Evolutionary conservation across 1,139 yeast genomes (phyloP).

Genomic region (Suhomyces bokatorum): DNA sequence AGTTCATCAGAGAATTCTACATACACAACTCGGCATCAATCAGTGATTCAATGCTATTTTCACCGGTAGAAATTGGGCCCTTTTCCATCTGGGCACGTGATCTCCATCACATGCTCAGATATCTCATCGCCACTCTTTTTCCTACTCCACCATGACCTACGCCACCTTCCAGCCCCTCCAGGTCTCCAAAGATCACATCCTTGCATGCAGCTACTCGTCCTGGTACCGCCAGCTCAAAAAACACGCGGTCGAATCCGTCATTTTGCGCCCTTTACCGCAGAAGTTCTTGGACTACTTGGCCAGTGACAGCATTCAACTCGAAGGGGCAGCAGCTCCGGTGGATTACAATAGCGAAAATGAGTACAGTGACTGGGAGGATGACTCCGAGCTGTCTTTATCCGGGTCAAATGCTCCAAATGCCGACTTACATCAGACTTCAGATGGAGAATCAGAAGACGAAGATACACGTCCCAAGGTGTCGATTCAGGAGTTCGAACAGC

Average conservation of each 20-base stretch:
- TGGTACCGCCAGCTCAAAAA: constrained; percentile 66
- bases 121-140: constrained; percentile 8
- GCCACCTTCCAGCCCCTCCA: constrained; percentile 36
- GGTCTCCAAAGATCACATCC: constrained; percentile 51
- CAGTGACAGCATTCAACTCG: constrained; percentile 75
- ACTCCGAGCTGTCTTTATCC: constrained; percentile 2
- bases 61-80: not conserved
- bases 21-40: too few relatives aligned
- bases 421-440: constrained; percentile 14
- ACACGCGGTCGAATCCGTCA: constrained; percentile 51
- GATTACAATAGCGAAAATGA: constrained; percentile 57
- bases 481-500: constrained; percentile 50
- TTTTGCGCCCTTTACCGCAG: constrained; percentile 66
- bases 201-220: constrained; percentile 66
- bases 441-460: constrained; percentile 19
- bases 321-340: constrained; percentile 42
- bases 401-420: not conserved
- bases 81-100: not conserved
- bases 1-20: too few relatives aligned
- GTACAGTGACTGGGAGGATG: constrained; percentile 69
- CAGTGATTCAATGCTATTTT: not conserved
- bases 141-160: constrained; percentile 8
- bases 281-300: constrained; percentile 68
- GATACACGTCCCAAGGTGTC: constrained; percentile 51
- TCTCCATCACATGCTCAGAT: constrained; percentile 3